Base-by-base conservation (phyloP, 495 filamentous ascomycete genomes). In the Lophium mytilinum region DNA sequence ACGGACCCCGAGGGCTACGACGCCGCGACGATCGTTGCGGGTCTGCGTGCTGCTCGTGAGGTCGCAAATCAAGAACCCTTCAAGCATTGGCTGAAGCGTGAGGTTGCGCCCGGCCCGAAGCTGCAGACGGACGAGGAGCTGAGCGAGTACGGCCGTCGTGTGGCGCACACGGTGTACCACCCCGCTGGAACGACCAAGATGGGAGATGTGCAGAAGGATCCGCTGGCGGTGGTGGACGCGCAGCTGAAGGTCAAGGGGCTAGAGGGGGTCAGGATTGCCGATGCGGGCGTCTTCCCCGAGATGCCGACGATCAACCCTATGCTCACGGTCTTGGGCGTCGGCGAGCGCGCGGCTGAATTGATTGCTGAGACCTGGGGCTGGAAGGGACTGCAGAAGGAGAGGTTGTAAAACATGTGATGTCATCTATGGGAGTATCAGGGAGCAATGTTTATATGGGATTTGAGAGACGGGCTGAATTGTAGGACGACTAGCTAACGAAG, bases 171-270 rank as follows among this genome's bases (percentile, higher is more conserved):
- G 0, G 88, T 93, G 5, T 93, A 93, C 68, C 88, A 93, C 68
- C 88, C 88, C 0, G 85, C 85, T 34, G 88, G 88, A 50, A 93
- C 88, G 24, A 90, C 88, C 49, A 90, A 88, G 76, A 93, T 93
- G 88, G 88, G 88, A 17, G 79, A 87, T 67, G 68, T 81, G 9
- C 65, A 66, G 12, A 75, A 73, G 36, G 85, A 91, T 62, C 73
- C 75, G 37, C 67, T 84, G 70, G 87, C 81, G 9, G 83, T 86
- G 15, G 83, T 86, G n/a, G 80, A 86, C 64, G 67, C 69, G 18
- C 63, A 77, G 55, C 64, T 86, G 56, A 77, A 75, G 69, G 53
- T 86, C 42, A 73, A 77, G 33, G 83, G 79, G 6, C 51, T 86
- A 58, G 76, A 79, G 71, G 75, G 75, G 9, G 66, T 84, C 42